Conservation (phyloP, 306 rosid species). For the Notholithocarpus densiflorus region DNA sequence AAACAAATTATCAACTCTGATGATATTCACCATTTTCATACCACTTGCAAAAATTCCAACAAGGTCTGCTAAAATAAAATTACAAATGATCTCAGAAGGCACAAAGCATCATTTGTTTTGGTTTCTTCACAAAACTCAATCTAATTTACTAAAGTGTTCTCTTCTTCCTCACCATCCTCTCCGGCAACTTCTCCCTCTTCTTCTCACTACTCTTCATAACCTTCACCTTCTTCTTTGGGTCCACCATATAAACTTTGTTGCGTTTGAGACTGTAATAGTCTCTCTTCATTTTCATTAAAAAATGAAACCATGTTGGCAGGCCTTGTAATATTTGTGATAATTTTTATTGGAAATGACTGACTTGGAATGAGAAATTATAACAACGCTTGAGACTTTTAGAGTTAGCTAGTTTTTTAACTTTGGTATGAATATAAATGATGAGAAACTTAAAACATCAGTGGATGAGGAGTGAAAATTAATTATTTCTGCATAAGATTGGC, state of each 20-base stretch:
- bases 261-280: too few relatives aligned
- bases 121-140: conserved; percentile 71
- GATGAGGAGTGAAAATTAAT: too few relatives aligned
- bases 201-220: conserved; percentile 46
- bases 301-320: too few relatives aligned
- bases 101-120: conserved; percentile 43
- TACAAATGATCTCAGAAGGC: conserved; percentile 14
- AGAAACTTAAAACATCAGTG: too few relatives aligned
- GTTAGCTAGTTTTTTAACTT: too few relatives aligned
- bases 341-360: too few relatives aligned
- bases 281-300: too few relatives aligned
- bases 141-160: conserved; percentile 71
- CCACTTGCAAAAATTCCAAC: background rate
- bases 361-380: too few relatives aligned
- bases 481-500: too few relatives aligned
- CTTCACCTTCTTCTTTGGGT: conserved; percentile 59
- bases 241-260: conserved; percentile 44
- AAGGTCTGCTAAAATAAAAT: background rate
- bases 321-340: too few relatives aligned
- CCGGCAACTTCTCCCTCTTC: conserved; percentile 76
- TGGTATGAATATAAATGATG: too few relatives aligned
- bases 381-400: too few relatives aligned
- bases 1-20: conserved; percentile 18
- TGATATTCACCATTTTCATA: conserved; percentile 8
- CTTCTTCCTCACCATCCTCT: conserved; percentile 88